These are phyloP conservation scores for Acanthamoeba royreba DNA, from an alignment of 208 protist genomes.

Conservation along the genomic window DNA sequence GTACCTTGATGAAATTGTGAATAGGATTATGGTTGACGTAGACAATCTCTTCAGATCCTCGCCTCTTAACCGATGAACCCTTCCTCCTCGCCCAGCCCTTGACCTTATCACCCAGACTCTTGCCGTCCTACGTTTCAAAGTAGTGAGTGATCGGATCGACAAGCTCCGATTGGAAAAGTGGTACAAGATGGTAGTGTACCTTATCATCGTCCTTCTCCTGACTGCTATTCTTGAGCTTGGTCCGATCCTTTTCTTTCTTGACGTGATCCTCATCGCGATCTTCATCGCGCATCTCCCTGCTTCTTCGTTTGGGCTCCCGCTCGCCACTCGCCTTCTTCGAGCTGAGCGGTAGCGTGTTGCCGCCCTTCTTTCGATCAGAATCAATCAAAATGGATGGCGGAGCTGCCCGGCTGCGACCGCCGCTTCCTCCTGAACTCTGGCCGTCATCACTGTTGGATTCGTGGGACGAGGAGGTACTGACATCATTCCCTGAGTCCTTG, in stretches of 20 bases:
- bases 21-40: background rate
- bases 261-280: background rate
- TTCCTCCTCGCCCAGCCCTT: background rate
- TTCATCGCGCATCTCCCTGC: background rate
- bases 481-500: no score
- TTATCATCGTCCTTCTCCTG: background rate
- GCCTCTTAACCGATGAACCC: background rate
- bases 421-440: no score
- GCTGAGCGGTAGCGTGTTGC: background rate
- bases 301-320: background rate
- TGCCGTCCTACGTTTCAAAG: background rate
- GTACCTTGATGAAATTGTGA: background rate
- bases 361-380: no score
- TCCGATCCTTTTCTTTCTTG: background rate
- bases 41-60: background rate
- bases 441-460: no score
- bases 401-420: no score
- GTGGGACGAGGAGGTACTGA: no score
- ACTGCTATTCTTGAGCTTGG: background rate
- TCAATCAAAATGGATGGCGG: no score
- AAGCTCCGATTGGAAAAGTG: background rate
- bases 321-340: background rate
- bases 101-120: background rate
- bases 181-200: background rate
- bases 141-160: background rate